Base-by-base conservation (phyloP, 495 filamentous ascomycete genomes). In the Aspergillus incahuasiensis region DNA sequence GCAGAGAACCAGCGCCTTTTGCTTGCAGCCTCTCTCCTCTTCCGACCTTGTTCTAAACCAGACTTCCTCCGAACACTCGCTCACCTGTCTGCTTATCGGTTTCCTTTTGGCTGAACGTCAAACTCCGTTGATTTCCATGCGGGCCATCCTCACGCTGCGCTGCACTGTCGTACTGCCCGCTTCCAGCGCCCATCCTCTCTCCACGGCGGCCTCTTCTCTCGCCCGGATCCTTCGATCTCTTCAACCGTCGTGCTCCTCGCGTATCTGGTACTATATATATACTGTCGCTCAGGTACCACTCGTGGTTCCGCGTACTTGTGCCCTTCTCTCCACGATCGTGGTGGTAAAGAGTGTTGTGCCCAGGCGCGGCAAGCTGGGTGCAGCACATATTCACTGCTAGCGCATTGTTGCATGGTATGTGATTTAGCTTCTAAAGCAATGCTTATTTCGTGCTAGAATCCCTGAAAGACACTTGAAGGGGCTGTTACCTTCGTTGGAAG, bases 351-450 rank as follows among this genome's bases (percentile, higher is more conserved):
- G 64, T 50, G 48, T 63, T 61, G 57, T 64, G 62, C 64, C 71
- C 65, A 67, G 64, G 72, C 68, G 70, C 71, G 70, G 67, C 65
- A 73, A 41, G 65, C 65, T 66, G 55, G 60, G 62, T 59, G 67
- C 63, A 63, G 60, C 52, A 64, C 69, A 56, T 60, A 60, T 64
- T 68, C 58, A 62, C 64, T 64, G 43, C 58, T 65, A 70, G 73
- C 73, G 73, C 73, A 76, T 76, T 72, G 67, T 62, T 69, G 63
- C 68, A 71, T 63, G 68, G 73, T 76, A 76, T 62, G 73, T 74
- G 65, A 70, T 67, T 64, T 54, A 52, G 19, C 55, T 61, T 24
- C 42, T 65, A 58, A 59, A 60, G 54, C 55, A 35, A 30, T 45
- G 28, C 21, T 24, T 30, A 4, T 34, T 48, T 30, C 18, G 48